phyloP scores from a whole-genome alignment of 305 asterid genomes.

The Solanum chacoense region DNA sequence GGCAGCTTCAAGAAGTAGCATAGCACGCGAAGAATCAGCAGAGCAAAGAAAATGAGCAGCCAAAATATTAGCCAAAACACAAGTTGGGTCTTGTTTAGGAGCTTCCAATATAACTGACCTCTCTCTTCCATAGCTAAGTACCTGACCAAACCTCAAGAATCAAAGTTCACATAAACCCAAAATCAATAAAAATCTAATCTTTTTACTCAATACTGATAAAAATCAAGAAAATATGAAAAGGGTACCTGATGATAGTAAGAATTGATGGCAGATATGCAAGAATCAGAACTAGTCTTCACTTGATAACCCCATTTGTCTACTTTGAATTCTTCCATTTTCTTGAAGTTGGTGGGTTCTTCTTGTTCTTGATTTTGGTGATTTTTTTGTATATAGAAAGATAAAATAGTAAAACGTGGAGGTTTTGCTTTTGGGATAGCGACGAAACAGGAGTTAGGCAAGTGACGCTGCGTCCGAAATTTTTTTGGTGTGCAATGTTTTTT shows the following conservation, averaged over 20 bases:
- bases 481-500: background rate
- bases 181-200: background rate
- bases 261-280: conserved; percentile 67
- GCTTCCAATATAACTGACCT: conserved; percentile 78
- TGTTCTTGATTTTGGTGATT: background rate
- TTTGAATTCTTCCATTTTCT: conserved; percentile 30
- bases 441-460: background rate
- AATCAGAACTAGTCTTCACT: conserved; percentile 64
- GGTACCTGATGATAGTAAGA: conserved; percentile 69
- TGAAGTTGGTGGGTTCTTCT: background rate
- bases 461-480: background rate
- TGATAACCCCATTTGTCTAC: conserved; percentile 74
- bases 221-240: background rate
- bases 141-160: conserved; percentile 18
- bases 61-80: conserved; percentile 85
- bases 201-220: background rate
- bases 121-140: conserved; percentile 77
- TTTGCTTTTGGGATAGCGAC: background rate
- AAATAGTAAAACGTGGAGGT: background rate
- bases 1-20: conserved; percentile 48
- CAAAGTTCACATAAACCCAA: background rate
- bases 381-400: background rate
- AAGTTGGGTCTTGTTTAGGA: conserved; percentile 64
- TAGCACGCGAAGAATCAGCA: conserved; percentile 37
- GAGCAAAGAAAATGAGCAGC: conserved; percentile 69